A percentile compares a stretch with the other conserved stretches of the same genome.
Conservation (phyloP, 83 land plant genomes). For the Picea mariana region DNA sequence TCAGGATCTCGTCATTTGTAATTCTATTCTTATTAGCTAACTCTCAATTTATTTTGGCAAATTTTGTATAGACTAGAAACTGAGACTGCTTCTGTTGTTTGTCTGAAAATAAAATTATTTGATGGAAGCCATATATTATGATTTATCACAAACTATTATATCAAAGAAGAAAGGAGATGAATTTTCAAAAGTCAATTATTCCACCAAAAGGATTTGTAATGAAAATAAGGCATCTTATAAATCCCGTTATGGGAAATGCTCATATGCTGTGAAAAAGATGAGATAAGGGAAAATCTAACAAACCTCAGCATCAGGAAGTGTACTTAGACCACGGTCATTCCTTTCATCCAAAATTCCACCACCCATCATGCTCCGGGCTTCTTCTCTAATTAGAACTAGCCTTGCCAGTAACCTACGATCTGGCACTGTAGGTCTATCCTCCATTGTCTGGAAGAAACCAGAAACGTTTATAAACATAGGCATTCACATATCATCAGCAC, state of each 20-base stretch:
- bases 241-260: background rate
- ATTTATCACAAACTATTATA: too few relatives aligned
- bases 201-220: background rate
- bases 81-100: too few relatives aligned
- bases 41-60: too few relatives aligned
- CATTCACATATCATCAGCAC: too few relatives aligned
- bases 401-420: constrained; percentile 61
- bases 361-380: constrained; percentile 95
- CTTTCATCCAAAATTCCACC: constrained; percentile 96
- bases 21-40: too few relatives aligned
- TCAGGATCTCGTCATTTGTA: too few relatives aligned
- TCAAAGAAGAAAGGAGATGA: background rate
- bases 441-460: too few relatives aligned
- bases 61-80: too few relatives aligned
- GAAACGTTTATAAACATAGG: too few relatives aligned
- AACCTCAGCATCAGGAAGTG: constrained; percentile 93
- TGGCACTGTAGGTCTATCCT: too few relatives aligned
- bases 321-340: constrained; percentile 79
- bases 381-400: constrained; percentile 95
- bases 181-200: background rate
- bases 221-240: background rate
- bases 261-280: background rate
- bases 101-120: too few relatives aligned
- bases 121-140: too few relatives aligned
- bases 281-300: background rate